Base-by-base conservation (phyloP, 2,329 filamentous ascomycete species). In the Pseudocercospora crystallina region DNA sequence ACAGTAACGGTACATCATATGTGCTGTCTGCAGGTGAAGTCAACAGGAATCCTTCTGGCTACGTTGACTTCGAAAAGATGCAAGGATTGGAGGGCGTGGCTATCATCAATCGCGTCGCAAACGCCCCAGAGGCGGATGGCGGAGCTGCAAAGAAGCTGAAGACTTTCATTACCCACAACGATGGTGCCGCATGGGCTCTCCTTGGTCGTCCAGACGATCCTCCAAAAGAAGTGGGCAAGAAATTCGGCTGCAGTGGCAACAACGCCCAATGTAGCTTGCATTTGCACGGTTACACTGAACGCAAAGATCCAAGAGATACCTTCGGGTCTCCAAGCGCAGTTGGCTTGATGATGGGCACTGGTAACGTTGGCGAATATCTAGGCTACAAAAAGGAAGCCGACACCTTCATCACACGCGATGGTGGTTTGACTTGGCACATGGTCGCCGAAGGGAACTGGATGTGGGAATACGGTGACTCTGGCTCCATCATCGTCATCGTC, bases 51-150 rank as follows among this genome's bases (percentile, higher is more conserved):
- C 74, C 79, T 10, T 61, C 69, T 2, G 90, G 85, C 37, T 96
- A 85, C 64, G 92, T 96, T 38, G 94, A 99, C 67, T 99, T 95
- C 70, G 94, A 99, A 69, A 96, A 95, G 75, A 90, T 96, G 77
- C 81, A 88, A 41, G 90, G 90, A 2, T 77, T 99, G 11, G 92
- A 99, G 70, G 94, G 94, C 37, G 89, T 99, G 43, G 84, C 85
- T 12, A 71, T 99, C 58, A 89, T 90, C 65, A 99, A 99, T 64
- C 75, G 89, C 7, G 89, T 99, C 13, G 77, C 80, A 41, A 97
- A 97, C 64, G 73, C 79, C 20, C 76, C 86, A 31, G 82, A 85
- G 30, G 76, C 81, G 10, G 75, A 81, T 44, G 76, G 79, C 38
- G 84, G 84, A 13, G 77, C 80, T 15, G 76, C 79, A 36, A 99